Conservation (phyloP, 1,284 basidiomycete genomes). For the Fomitopsis pinicola region DNA sequence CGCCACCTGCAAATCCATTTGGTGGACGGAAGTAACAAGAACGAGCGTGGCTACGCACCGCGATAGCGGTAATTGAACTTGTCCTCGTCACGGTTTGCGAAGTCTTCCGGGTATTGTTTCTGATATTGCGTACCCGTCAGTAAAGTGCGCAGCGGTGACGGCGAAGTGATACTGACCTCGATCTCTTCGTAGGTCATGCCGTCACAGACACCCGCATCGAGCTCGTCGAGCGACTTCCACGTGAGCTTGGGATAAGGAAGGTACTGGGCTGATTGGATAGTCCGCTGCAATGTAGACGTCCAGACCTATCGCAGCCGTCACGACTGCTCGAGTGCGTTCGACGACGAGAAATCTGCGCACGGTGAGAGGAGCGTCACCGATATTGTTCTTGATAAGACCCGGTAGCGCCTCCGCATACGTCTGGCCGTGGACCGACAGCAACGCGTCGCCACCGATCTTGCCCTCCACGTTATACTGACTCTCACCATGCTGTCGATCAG, state of each 20-base stretch:
- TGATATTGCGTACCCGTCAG: constrained; percentile 25
- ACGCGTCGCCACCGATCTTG: constrained; percentile 95
- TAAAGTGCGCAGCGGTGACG: not conserved
- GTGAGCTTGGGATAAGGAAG: constrained; percentile 91
- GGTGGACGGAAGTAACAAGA: too few relatives aligned
- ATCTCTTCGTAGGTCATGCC: constrained; percentile 99
- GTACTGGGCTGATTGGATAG: constrained; percentile 84
- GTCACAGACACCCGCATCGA: constrained; percentile 98
- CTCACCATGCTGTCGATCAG: constrained; percentile 79
- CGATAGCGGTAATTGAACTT: constrained; percentile 99
- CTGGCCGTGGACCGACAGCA: constrained; percentile 81
- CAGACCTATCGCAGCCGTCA: constrained; percentile 58
- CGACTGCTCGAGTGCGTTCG: not conserved
- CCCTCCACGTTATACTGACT: constrained; percentile 97
- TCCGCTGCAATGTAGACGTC: constrained; percentile 94
- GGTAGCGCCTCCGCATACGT: constrained; percentile 87
- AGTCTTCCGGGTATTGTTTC: constrained; percentile 96
- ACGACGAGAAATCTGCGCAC: constrained; percentile 37
- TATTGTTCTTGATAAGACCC: constrained; percentile 84
- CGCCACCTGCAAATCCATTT: constrained; percentile 53
- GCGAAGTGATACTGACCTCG: constrained; percentile 50
- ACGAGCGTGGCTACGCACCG: constrained; percentile 32
- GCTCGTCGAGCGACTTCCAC: constrained; percentile 98
- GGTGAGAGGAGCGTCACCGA: constrained; percentile 85
- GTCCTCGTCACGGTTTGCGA: constrained; percentile 97